Base-by-base conservation (phyloP, 1,284 basidiomycete genomes). In the Puccinia brachypodii region DNA sequence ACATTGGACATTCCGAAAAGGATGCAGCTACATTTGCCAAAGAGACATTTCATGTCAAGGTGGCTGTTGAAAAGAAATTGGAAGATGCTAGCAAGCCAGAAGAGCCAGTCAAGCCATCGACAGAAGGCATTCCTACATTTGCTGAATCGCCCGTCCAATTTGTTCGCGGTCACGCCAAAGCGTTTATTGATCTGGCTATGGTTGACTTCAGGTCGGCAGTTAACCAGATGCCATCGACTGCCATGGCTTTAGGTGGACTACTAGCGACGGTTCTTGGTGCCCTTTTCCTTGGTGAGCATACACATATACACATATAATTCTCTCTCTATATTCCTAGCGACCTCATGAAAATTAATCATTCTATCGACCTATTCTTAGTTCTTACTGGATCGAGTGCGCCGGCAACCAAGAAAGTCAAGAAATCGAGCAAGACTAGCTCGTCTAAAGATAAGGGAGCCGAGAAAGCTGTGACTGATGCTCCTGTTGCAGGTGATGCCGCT, bases 31-130 rank as follows among this genome's bases (percentile, higher is more conserved):
- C 88, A 19, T 88, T 98, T 84, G 93, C 94, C 82, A 88, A 89
- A 62, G 93, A 95, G 88, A 94, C 94, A 25, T 97, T 92, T 88
- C 90, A 91, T 84, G 86, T 95, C 88, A 97, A 96, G 91, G 91
- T 92, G 83, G 83, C 84, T 0, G 76, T 86, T 79, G 86, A 86
- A 76, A 82, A 86, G 84, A 87, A 87, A 7, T 84, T 87, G 78
- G 88, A 89, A 85, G 86, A 87, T 82, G 87, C 86, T 69, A 86
- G 85, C 8, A 87, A 85, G 22, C 87, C 86, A 4, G 84, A 86
- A 9, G 88, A 75, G 84, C 87, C 89, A 44, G 88, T 92, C 42
- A 93, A 94, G 85, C 89, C 88, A 82, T 89, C 88, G 38, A 88
- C 88, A 16, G 87, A 79, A 28, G 81, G 72, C 50, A 53, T 83